Evolutionary conservation across 2,329 filamentous ascomycete species (phyloP), one percentile per base, ranked within the genome.

Genomic region (Penicillium sclerotiorum): DNA sequence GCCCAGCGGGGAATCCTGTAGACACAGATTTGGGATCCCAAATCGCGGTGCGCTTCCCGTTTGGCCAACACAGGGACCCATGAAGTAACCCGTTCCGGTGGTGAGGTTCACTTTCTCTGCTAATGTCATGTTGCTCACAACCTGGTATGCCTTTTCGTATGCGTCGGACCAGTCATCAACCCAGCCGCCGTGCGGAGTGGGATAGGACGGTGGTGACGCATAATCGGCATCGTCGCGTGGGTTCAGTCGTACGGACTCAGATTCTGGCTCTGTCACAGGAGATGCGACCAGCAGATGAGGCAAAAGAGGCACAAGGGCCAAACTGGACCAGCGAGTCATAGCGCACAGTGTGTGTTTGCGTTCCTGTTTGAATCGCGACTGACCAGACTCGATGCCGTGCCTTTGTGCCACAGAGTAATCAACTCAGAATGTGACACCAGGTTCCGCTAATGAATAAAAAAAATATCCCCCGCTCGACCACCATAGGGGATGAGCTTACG

Each of bases 21-120:
- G 74, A 61, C 86, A 89, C 5, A 91, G 77, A 57, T 85, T 82
- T 1, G 87, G 86, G 53, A 93, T 86, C 1, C 87, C 87, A 13
- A 92, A 78, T 6, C 89, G 81, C 13, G 75, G 67, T 1, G 85
- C 87, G 50, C 86, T 88, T 9, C 88, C 88, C 0, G 87, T 88
- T 61, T 93, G 90, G 32, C 89, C 89, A 18, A 87, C 85, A 58
- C 89, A 94, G 22, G 78, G 84, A 4, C 77, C 87, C 88, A 90
- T 91, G 56, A 78, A 86, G 35, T 86, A 79, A 1, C 88, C 88
- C 1, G 81, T 86, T 3, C 88, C 88, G 1, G 82, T 81, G 0
- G 87, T 90, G 44, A 91, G 78, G 63, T 91, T 92, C 3, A 87
- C 85, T 73, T 92, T 93, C 67, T 92, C 89, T 2, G 87, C 88